Base-by-base conservation (phyloP, 768 basidiomycete genomes). In the Lactarius tabidus region DNA sequence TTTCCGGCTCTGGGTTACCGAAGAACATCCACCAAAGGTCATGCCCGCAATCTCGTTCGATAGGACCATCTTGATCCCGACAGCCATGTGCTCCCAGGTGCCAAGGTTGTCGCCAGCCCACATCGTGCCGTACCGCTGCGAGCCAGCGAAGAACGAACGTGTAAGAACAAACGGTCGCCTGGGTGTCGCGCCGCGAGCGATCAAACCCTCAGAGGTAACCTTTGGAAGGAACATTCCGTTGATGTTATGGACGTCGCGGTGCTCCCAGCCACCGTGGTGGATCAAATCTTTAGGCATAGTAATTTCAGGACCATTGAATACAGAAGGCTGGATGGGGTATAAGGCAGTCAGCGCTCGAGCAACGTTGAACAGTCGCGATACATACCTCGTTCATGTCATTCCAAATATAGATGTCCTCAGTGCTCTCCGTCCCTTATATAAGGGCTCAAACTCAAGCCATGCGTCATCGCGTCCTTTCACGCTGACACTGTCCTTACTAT, bases 41-140 rank as follows among this genome's bases (percentile, higher is more conserved):
- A 98, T 90, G 26, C 97, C 96, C 9, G 85, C 93, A 53, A 99
- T 86, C 48, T 87, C 87, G 71, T 92, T 90, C 14, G 92, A 82
- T 38, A 99, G 79, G 2, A 95, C 87, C 90, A 99, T 98, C 75
- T 95, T 91, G 65, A 96, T 81, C 15, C 94, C 93, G 20, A 92
- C 91, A 10, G 85, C 85, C 86, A 99, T 95, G 72, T 99, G 97
- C 64, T 95, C 94, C 97, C 97, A 99, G 1, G 92, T 94, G 20
- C 96, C 93, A 31, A 96, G 79, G 75, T 98, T 98, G 76, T 99
- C 97, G 20, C 97, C 97, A 9, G 96, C 98, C 97, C 97, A 99
- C 83, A 97, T 94, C 6, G 97, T 95, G 41, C 95, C 93, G 70
- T 91, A 93, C 26, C 95, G 87, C 74, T 98, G 97, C 31, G 95